These are phyloP conservation scores for Tylopilus vinaceipallidus DNA, from an alignment of 768 basidiomycete species.

Conservation along the genomic window DNA sequence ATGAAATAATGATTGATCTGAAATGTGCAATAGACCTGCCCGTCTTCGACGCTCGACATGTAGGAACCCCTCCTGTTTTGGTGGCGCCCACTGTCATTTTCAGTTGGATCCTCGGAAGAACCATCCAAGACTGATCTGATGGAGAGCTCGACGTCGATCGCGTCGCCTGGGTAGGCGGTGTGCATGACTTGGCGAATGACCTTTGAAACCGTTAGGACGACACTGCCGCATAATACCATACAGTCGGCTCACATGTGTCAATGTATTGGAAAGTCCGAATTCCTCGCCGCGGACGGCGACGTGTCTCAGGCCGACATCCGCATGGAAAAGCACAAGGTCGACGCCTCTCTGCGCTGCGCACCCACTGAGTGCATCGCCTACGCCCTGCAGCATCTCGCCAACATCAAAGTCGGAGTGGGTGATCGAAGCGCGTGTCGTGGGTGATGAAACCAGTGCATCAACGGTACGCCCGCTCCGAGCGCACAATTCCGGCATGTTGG, in stretches of 20 bases:
- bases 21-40: conserved; percentile 53
- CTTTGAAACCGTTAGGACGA: conserved; percentile 41
- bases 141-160: conserved; percentile 81
- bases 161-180: conserved; percentile 69
- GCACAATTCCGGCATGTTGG: conserved; percentile 60
- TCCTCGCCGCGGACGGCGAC: conserved; percentile 84
- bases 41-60: conserved; percentile 28
- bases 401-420: conserved; percentile 76
- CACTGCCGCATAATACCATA: background rate
- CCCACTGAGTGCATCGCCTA: conserved; percentile 86
- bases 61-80: conserved; percentile 27
- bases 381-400: conserved; percentile 84
- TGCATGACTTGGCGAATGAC: conserved; percentile 80
- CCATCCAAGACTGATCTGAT: conserved; percentile 38
- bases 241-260: conserved; percentile 72
- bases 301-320: conserved; percentile 85
- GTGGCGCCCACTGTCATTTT: conserved; percentile 20
- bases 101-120: conserved; percentile 24
- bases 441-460: conserved; percentile 19
- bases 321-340: conserved; percentile 88
- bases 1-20: conserved; percentile 53
- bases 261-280: conserved; percentile 73
- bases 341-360: conserved; percentile 80
- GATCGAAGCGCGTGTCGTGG: conserved; percentile 15
- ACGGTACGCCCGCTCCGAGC: conserved; percentile 13